phyloP scores from a whole-genome alignment of 78 protist genomes.

The Bodo saltans region DNA sequence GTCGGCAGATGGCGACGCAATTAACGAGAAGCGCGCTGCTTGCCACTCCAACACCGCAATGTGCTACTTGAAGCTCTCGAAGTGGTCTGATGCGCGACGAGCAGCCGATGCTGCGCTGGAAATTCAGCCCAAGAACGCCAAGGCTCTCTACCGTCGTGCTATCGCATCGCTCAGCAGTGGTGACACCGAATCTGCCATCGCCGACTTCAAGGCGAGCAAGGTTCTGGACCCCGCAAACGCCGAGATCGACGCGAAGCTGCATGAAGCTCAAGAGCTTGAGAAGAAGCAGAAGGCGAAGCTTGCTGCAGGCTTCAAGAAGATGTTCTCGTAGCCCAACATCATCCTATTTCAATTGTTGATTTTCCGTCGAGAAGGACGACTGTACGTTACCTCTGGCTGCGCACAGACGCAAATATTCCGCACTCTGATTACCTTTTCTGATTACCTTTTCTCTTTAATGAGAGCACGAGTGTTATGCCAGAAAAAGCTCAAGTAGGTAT shows the following conservation, averaged over 20 bases:
- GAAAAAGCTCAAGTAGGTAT: no score
- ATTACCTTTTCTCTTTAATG: no score
- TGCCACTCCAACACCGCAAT: slow-evolving; percentile 11
- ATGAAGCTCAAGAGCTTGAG: background rate
- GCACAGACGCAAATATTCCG: no score
- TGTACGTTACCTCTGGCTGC: no score
- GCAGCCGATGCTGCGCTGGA: slow-evolving; percentile 1
- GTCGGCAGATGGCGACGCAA: background rate
- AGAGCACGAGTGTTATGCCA: no score
- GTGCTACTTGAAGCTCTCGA: background rate
- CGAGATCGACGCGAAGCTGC: background rate
- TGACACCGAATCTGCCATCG: background rate
- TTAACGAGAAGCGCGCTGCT: background rate
- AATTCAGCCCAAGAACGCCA: slow-evolving; percentile 2
- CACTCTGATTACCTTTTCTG: no score
- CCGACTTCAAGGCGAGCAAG: background rate
- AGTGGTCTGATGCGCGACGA: background rate
- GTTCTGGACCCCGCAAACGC: background rate
- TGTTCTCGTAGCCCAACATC: no score
- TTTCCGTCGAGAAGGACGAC: no score
- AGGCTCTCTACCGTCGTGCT: slow-evolving; percentile 16
- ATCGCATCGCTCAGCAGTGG: background rate
- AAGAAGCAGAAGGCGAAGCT: background rate
- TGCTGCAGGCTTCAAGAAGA: background rate
- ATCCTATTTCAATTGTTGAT: no score